Evolutionary conservation across 2,329 filamentous ascomycete species (phyloP), one percentile per base, ranked within the genome.

Genomic region (Aspergillus ruber): DNA sequence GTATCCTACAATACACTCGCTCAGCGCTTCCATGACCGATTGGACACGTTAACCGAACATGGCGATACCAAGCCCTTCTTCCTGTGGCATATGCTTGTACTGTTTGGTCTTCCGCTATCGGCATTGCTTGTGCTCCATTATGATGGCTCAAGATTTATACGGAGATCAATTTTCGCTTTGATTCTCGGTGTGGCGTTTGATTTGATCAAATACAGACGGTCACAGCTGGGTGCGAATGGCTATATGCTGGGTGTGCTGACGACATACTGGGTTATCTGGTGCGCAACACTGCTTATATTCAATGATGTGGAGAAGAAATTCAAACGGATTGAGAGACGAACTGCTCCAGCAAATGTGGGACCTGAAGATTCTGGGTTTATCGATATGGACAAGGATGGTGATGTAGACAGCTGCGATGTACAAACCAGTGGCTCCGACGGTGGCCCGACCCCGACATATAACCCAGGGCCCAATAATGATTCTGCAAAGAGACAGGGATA

Each of bases 241-340:
- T 78, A 82, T 51, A 75, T 76, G 12, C 64, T 81, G 13, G 81
- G 81, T 0, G 54, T 84, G 15, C 63, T 79, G 6, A 73, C 68
- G 15, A 66, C 73, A 13, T 84, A 77, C 76, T 74, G 74, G 44
- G 65, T 76, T 10, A 62, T 82, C 29, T 83, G 78, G 75, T 69
- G 71, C 29, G 68, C 68, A 0, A 69, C 74, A 0, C 66, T 83
- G 36, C 65, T 83, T 18, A 56, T 82, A 3, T 76, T 77, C 48
- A 76, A 77, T 50, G 77, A 84, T 62, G 69, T 72, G 1, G 77
- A 80, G 54, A 65, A 57, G 9, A 75, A 81, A 38, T 82, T 81
- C 52, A 69, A 67, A 56, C 72, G 81, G 32, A 76, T 84, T 35
- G 78, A 83, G 58, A 67, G 72, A 38, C 51, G 35, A 13, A 6